Evolutionary conservation across 2,329 filamentous ascomycete genomes (phyloP).

Genomic region (Sporothrix euskadiensis): DNA sequence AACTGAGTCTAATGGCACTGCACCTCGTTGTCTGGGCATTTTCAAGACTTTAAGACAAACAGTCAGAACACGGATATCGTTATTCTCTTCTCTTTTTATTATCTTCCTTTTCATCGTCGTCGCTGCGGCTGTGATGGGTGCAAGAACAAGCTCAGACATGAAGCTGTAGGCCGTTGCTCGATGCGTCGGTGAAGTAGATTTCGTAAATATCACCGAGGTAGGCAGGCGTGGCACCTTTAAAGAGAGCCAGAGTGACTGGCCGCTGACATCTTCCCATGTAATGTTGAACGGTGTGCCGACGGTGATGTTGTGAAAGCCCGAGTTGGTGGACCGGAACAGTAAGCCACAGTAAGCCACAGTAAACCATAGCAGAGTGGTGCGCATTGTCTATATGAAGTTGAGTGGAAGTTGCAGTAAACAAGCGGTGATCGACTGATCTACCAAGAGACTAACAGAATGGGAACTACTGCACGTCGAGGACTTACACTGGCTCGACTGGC

Average conservation of each 20-base stretch:
- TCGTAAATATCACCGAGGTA: conserved; percentile 8
- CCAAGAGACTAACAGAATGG: too few relatives aligned
- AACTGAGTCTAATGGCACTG: not conserved
- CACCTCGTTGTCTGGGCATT: too few relatives aligned
- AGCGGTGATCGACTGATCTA: too few relatives aligned
- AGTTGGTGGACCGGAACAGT: not conserved
- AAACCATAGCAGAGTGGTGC: not conserved
- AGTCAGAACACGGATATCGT: not conserved
- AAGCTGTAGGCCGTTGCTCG: not conserved
- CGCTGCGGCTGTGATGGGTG: not conserved
- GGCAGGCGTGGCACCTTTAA: not conserved
- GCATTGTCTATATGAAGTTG: not conserved
- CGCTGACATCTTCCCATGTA: not conserved
- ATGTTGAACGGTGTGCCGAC: not conserved
- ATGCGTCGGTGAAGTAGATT: not conserved
- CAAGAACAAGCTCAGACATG: conserved; percentile 5
- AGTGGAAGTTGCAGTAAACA: not conserved
- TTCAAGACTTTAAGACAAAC: not conserved
- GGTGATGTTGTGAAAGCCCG: not conserved
- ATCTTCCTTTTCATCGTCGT: not conserved
- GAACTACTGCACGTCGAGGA: too few relatives aligned
- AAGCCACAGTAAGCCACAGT: too few relatives aligned
- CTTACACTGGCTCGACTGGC: too few relatives aligned
- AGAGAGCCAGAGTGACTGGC: not conserved
- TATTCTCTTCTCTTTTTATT: not conserved